These are phyloP conservation scores for Eucalyptus dawsonii DNA, from an alignment of 345 rosid species.

Conservation along the genomic window DNA sequence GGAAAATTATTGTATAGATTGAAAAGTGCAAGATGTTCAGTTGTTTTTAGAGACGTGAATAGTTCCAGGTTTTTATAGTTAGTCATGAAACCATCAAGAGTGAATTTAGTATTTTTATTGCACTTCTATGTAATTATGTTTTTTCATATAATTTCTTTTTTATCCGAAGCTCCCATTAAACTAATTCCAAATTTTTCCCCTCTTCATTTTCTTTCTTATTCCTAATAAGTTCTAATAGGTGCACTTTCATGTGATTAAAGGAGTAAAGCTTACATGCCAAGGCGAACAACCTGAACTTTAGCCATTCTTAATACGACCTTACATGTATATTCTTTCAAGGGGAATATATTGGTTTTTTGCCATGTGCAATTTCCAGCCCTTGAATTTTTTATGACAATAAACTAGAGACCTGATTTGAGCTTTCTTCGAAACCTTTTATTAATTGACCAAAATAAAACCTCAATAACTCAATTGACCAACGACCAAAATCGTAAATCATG, in stretches of 20 bases:
- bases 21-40: rapidly evolving
- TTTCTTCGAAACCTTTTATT: not conserved
- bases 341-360: not conserved
- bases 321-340: not conserved
- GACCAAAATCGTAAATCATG: not conserved
- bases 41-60: not conserved
- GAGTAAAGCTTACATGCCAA: not conserved
- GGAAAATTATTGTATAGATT: not conserved
- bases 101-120: not conserved
- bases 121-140: not conserved
- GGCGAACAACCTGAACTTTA: not conserved
- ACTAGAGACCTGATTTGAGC: not conserved
- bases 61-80: too few relatives aligned
- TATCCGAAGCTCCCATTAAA: not conserved
- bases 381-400: not conserved
- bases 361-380: not conserved
- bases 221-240: not conserved
- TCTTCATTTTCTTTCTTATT: not conserved
- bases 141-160: not conserved
- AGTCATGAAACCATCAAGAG: not conserved
- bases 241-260: not conserved
- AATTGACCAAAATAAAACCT: not conserved
- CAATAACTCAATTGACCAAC: not conserved
- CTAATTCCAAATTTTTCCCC: not conserved
- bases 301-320: not conserved